These are phyloP conservation scores for Myxozyma kluyveri DNA, from an alignment of 805 yeast genomes.

Conservation along the genomic window DNA sequence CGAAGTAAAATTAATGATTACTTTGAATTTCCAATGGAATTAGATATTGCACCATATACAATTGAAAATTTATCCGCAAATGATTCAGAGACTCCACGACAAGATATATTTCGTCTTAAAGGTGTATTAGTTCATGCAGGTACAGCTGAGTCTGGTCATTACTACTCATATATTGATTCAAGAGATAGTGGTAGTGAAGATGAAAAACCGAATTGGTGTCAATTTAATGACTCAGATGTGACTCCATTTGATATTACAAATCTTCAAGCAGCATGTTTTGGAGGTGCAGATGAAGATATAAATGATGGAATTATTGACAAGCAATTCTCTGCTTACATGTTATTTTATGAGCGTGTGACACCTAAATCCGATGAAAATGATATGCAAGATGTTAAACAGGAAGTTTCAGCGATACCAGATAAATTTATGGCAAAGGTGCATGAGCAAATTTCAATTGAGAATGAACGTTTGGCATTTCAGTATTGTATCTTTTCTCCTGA, in stretches of 20 bases:
- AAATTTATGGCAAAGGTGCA: not conserved
- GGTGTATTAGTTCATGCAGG: constrained; percentile 28
- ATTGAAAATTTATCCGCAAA: constrained; percentile 4
- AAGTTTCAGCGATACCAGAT: not conserved
- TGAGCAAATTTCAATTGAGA: constrained; percentile 13
- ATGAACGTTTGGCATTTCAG: constrained; percentile 9
- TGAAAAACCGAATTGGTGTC: constrained; percentile 27
- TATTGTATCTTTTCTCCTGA: constrained; percentile 16
- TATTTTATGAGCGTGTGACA: constrained; percentile 26
- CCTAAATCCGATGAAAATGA: not conserved
- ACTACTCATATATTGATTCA: constrained; percentile 26
- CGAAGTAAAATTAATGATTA: constrained; percentile 26
- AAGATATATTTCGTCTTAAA: constrained; percentile 13
- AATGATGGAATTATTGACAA: constrained; percentile 11
- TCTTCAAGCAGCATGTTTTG: constrained; percentile 18
- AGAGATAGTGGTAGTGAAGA: constrained; percentile 10
- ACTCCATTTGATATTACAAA: constrained; percentile 16
- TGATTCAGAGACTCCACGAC: not conserved
- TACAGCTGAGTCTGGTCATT: constrained; percentile 29
- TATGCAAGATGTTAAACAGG: not conserved
- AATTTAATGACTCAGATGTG: constrained; percentile 26
- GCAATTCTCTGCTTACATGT: constrained; percentile 27
- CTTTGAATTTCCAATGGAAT: constrained; percentile 24
- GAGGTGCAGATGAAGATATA: constrained; percentile 11
- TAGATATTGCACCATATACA: constrained; percentile 20